Conservation (phyloP, 2,329 filamentous ascomycete genomes). For the Fusarium pseudograminearum region DNA sequence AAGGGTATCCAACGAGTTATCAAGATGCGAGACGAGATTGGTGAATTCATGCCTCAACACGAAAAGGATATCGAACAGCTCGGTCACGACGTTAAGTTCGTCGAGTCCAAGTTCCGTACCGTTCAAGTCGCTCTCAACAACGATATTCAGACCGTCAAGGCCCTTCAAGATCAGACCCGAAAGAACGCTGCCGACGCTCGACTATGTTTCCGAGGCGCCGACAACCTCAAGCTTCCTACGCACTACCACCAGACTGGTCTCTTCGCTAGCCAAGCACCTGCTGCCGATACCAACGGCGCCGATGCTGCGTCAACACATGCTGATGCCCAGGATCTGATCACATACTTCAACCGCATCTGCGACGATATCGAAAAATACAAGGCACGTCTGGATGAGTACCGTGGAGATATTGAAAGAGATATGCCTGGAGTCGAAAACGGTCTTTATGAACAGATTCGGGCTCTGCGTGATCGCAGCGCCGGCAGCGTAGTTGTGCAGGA, state of each 20-base stretch:
- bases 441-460: constrained; percentile 58
- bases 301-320: constrained; percentile 54
- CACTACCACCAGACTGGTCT: constrained; percentile 64
- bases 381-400: constrained; percentile 58
- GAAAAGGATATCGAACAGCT: constrained; percentile 62
- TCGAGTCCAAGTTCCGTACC: constrained; percentile 61
- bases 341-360: constrained; percentile 60
- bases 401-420: constrained; percentile 60
- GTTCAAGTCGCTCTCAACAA: constrained; percentile 60
- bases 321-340: constrained; percentile 58
- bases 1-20: constrained; percentile 84
- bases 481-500: constrained; percentile 52
- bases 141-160: constrained; percentile 73
- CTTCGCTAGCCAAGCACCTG: constrained; percentile 53
- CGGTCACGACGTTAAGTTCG: constrained; percentile 61
- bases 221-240: constrained; percentile 77
- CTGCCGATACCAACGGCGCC: constrained; percentile 47
- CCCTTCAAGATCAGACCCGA: constrained; percentile 69
- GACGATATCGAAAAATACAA: constrained; percentile 60
- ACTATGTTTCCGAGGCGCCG: constrained; percentile 77
- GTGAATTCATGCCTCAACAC: constrained; percentile 72
- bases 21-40: constrained; percentile 79
- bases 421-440: constrained; percentile 63
- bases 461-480: constrained; percentile 52
- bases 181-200: constrained; percentile 77